Base-by-base conservation (phyloP, 2,329 filamentous ascomycete species). In the Neofusicoccum parvum region DNA sequence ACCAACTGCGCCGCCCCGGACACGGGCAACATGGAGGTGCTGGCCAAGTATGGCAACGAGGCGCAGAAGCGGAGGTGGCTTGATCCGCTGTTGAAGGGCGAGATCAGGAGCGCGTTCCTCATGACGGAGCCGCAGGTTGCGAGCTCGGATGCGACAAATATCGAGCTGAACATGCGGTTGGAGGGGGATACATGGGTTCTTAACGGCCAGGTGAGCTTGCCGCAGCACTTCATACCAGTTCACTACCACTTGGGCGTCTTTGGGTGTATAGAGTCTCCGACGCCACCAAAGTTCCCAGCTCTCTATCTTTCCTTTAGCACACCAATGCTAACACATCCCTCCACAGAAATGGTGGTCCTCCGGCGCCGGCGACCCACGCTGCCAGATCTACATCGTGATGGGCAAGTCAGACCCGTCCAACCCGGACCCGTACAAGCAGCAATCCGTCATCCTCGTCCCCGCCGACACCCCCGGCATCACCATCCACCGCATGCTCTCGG, bases 281-380 rank as follows among this genome's bases (percentile, higher is more conserved):
- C 34, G 23, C 20, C 7, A n/a, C 6, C 20, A 2, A 23, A 2
- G 72, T 72, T 41, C 68, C 74, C 34, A 75, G 20, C 6, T 27
- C 4, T 20, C 3, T 3, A n/a, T 49, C 56, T 75, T 76, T 32
- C 45, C 41, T 0, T 9, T 2, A 10, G 15, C 23, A 41, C 17
- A 27, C 32, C 2, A 23, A 2, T n/a, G 37, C 39, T 17, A 11
- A 50, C 64, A 48, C 23, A 34, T 48, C 94, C 70, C 83, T 20
- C 10, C n/a, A 64, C 69, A 94, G 87, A 99, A 99, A 92, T 99
- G 95, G 95, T 99, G 95, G 95, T 96, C 92, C 34, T 96, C 92
- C 69, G 95, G 95, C 70, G 93, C 94, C 17, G 95, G 95, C 66
- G 95, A 99, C 80, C 91, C 90, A 66, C 87, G 94, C 72, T 99